Base-by-base conservation (phyloP, 2,329 filamentous ascomycete genomes). In the Macrophomina tecta region DNA sequence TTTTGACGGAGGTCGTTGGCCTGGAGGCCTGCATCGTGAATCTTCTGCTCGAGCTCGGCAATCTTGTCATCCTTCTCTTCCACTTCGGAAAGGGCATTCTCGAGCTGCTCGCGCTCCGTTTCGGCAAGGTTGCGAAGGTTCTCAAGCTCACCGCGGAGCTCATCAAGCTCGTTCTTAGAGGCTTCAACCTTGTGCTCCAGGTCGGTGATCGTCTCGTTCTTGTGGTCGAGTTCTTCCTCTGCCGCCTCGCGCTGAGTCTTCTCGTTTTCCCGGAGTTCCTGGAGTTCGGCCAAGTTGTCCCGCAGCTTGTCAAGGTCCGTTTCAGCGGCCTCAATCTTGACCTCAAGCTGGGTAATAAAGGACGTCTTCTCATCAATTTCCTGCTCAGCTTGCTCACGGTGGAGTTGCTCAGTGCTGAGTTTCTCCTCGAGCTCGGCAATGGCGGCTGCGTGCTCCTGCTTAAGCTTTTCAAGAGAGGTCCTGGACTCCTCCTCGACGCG, bases 1-100 rank as follows among this genome's bases (percentile, higher is more conserved):
- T 83, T 84, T 64, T 80, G 77, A 3, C 82, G 81, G 32, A 84
- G 77, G 69, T 82, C 77, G 38, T 84, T 83, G n/a, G 81, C 81
- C 68, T 82, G 77, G 16, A 79, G 73, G 48, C 82, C 82, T n/a
- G 75, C 71, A 23, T 78, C 74, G 28, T 78, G 76, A 5, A 83
- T 71, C 64, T 78, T 78, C 30, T 74, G 63, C 23, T 81, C 76
- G 28, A 83, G 75, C 6, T 77, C 76, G 5, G 77, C 78, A 51
- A 84, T 78, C 64, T 79, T 72, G 7, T 73, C 74, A 64, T 81
- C 79, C 30, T 77, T 76, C 11, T 79, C 76, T 40, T 83, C 81
- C 1, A 84, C 75, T 30, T 78, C 78, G 9, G 71, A 71, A 70
- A 83, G 80, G 3, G 80, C 81, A 23, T 76, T 73, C 67, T 83